phyloP scores from a whole-genome alignment of 805 yeast species.

The Spathaspora sp. region DNA sequence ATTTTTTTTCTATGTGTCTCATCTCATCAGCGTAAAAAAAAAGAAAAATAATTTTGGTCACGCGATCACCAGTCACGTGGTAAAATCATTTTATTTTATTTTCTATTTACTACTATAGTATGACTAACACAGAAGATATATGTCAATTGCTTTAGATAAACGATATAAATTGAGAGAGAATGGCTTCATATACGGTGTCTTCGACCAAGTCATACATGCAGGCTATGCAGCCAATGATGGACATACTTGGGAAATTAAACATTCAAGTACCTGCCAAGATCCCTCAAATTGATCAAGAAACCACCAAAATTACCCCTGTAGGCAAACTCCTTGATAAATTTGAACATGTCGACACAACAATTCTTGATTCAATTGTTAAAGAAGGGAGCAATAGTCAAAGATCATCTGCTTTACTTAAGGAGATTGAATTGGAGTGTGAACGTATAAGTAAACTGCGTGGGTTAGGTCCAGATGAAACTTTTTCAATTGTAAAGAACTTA shows the following conservation, averaged over 20 bases:
- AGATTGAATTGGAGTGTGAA: slow-evolving; percentile 26
- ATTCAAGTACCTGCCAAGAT: slow-evolving; percentile 14
- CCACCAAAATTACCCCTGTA: slow-evolving; percentile 20
- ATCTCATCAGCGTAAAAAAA: not conserved
- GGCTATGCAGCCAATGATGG: slow-evolving; percentile 73
- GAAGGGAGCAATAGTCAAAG: slow-evolving; percentile 1
- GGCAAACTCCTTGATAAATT: slow-evolving; percentile 34
- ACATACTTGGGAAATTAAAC: slow-evolving; percentile 33
- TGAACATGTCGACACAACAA: slow-evolving; percentile 32
- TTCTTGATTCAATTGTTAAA: slow-evolving; percentile 16
- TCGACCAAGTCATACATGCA: slow-evolving; percentile 75
- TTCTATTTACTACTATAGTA: not conserved
- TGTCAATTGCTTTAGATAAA: not conserved
- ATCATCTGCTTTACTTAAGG: slow-evolving; percentile 10
- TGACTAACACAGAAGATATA: not conserved
- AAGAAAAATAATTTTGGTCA: not conserved
- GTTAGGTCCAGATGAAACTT: slow-evolving; percentile 27
- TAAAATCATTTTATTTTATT: not conserved
- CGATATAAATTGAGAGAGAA: slow-evolving; percentile 6
- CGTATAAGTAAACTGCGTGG: slow-evolving; percentile 31
- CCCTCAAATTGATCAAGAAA: slow-evolving; percentile 39
- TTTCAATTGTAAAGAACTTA: slow-evolving; percentile 22
- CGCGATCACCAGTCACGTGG: not conserved
- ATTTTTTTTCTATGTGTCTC: not conserved
- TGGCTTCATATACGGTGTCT: slow-evolving; percentile 44